Evolutionary conservation across 225 moss, liverwort and hornwort species (phyloP), one percentile per base, ranked within the genome.

Genomic region (Neckera pumila): DNA sequence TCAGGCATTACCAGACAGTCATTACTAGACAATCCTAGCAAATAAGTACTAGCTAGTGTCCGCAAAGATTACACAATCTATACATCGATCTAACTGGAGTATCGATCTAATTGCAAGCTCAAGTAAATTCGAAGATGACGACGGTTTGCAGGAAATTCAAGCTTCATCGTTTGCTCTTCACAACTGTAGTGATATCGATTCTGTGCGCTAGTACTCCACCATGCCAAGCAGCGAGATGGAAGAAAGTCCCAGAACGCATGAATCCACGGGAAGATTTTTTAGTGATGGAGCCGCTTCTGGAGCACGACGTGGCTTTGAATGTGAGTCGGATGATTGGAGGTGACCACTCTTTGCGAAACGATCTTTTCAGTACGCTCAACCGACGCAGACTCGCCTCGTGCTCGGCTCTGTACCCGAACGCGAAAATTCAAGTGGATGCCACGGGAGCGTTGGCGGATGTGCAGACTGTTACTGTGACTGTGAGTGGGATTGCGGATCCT

Each of bases 321-420:
- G 45, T 90, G 74, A 87, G 89, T 34, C 64, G 87, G n/a, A 53
- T 57, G 73, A 65, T 89, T 4, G 84, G 89, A 82, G 92, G 89
- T 14, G 89, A 92, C 21, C 92, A 93, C 75, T 54, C 79, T 8
- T 43, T 94, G 60, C 83, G 92, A 40, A 83, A 84, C 36, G 87
- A 92, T 31, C 76, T 90, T 19, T 95, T 95, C 90, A 95, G 93
- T 84, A 89, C 92, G 23, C 81, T 95, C 77, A 95, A 93, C 86
- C 87, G 93, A 36, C 92, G 95, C 23, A 38, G 88, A 45, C 89
- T 93, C 70, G 57, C 67, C 62, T 87, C 89, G 75, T 95, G 95
- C 86, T 84, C 85, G 12, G 42, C 12, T 81, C 33, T 56, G 33
- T 85, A 89, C 64, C 91, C 95, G 4, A 87, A 84, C 58, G 85